Conservation (phyloP, 331 rosid genomes). For the Rhamnella rubrinervis region DNA sequence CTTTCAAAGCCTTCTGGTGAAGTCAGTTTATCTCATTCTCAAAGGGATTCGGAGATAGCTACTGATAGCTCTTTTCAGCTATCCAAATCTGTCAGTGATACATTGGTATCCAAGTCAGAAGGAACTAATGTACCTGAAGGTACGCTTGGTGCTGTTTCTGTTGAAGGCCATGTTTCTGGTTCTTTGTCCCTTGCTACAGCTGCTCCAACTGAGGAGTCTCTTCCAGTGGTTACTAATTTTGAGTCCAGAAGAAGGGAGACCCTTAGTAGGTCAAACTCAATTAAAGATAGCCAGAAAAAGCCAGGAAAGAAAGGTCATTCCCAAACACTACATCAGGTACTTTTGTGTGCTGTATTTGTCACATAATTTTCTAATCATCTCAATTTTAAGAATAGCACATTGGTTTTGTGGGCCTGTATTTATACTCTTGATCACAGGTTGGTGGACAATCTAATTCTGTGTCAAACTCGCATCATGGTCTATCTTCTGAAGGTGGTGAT, state of each 20-base stretch:
- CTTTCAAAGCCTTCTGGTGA: conserved; percentile 39
- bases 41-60: conserved; percentile 34
- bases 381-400: not conserved
- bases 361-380: conserved; percentile 3
- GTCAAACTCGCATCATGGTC: conserved; percentile 24
- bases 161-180: conserved; percentile 36
- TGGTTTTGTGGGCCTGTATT: conserved; percentile 4
- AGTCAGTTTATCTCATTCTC: conserved; percentile 29
- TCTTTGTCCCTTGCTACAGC: conserved; percentile 21
- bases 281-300: conserved; percentile 61
- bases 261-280: conserved; percentile 51
- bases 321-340: conserved; percentile 61
- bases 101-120: conserved; percentile 25
- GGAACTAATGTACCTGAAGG: conserved; percentile 28
- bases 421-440: conserved; percentile 39
- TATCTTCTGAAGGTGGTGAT: conserved; percentile 35
- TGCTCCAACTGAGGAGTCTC: conserved; percentile 37
- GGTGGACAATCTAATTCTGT: conserved; percentile 38
- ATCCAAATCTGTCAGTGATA: conserved; percentile 39
- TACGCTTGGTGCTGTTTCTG: conserved; percentile 24
- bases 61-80: conserved; percentile 29
- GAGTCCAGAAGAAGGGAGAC: conserved; percentile 47
- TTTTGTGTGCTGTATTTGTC: conserved; percentile 11
- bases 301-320: conserved; percentile 44
- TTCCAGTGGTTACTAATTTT: conserved; percentile 30